A percentile compares a stretch with the other conserved stretches of the same genome.
Conservation (phyloP, 805 yeast genomes). For the Schwanniomyces yamadae region DNA sequence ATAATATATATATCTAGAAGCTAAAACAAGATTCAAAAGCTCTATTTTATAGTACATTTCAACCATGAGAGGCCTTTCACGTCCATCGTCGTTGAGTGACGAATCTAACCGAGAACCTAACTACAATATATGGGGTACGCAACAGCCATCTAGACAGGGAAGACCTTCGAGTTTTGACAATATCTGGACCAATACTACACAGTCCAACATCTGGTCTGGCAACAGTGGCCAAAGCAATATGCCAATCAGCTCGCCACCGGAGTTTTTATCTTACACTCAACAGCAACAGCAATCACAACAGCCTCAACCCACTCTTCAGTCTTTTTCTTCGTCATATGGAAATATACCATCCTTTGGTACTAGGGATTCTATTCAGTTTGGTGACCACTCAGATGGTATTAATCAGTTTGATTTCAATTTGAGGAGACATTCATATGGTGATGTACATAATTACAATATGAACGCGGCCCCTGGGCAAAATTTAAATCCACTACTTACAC, state of each 20-base stretch:
- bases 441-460: conserved; percentile 8
- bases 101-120: conserved; percentile 4
- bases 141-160: conserved; percentile 4
- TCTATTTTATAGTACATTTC: no score
- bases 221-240: conserved; percentile 2
- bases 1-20: no score
- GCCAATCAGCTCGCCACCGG: conserved; percentile 5
- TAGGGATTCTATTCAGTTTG: conserved; percentile 1
- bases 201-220: conserved; percentile 6
- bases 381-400: conserved; percentile 1
- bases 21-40: no score
- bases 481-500: not conserved
- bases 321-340: not conserved
- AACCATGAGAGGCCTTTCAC: conserved; percentile 8
- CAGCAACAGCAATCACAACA: conserved; percentile 8
- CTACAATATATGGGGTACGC: conserved; percentile 5
- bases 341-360: conserved; percentile 6
- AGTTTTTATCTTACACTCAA: conserved; percentile 2
- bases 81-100: conserved; percentile 11
- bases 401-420: conserved; percentile 7
- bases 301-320: not conserved
- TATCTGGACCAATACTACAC: conserved; percentile 15
- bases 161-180: conserved; percentile 16
- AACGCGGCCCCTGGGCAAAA: conserved; percentile 1
- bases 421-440: conserved; percentile 14